phyloP scores from a whole-genome alignment of 73 alveolate species.

The Tetrahymena thermophila region DNA sequence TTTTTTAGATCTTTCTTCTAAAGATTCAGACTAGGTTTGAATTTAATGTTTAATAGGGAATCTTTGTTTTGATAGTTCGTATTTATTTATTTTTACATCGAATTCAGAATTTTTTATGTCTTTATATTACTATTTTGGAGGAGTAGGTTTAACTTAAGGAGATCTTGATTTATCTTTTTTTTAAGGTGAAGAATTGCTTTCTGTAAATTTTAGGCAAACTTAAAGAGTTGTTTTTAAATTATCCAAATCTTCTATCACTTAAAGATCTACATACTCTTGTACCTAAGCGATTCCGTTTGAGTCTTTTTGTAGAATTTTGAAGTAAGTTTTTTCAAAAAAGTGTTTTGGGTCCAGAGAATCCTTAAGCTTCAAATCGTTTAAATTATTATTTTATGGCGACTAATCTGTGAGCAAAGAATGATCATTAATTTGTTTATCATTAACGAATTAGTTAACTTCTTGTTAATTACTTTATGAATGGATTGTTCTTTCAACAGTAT shows the following conservation, averaged over 20 bases:
- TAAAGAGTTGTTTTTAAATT: neutral
- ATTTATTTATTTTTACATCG: neutral
- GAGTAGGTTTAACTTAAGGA: neutral
- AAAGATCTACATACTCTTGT: neutral
- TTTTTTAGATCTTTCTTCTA: neutral
- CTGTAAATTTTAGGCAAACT: neutral
- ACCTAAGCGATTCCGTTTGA: neutral
- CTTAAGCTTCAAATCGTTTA: neutral
- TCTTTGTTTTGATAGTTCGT: neutral
- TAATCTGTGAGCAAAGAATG: neutral
- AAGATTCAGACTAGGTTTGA: neutral
- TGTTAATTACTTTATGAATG: neutral
- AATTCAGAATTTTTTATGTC: neutral
- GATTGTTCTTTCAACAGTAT: neutral
- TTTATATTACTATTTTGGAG: neutral
- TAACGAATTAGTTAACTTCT: neutral
- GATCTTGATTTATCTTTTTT: neutral
- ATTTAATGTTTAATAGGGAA: neutral
- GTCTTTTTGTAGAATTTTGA: neutral
- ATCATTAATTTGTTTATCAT: neutral
- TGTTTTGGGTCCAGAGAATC: neutral
- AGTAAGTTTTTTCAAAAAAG: neutral
- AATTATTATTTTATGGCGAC: neutral
- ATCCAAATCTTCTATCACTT: neutral
- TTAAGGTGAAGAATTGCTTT: neutral